A percentile compares a stretch with the other conserved stretches of the same genome.
These are phyloP conservation scores for Russula brevipes DNA, from an alignment of 768 basidiomycete species.

Conservation along the genomic window DNA sequence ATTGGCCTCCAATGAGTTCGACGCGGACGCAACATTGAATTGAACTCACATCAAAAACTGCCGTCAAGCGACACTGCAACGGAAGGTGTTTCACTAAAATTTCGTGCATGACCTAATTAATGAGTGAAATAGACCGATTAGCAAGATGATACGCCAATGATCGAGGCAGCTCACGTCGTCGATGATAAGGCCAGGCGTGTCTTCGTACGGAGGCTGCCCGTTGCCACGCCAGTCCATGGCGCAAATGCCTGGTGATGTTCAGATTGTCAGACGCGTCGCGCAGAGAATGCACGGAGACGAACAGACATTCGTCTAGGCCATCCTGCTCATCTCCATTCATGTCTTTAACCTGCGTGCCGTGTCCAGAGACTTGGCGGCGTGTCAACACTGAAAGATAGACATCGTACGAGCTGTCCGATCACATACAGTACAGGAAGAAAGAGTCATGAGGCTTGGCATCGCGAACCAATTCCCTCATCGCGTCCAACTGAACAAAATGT, in stretches of 20 bases:
- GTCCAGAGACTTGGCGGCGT: conserved; percentile 1
- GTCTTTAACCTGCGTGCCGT: background rate
- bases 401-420: background rate
- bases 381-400: background rate
- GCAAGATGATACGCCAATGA: too few species aligned
- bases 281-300: background rate
- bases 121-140: background rate
- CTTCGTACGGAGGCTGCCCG: too few species aligned
- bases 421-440: conserved; percentile 2
- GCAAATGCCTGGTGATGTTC: background rate
- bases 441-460: background rate
- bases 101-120: background rate
- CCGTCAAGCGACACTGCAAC: conserved; percentile 6
- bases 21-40: background rate
- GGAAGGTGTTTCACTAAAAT: conserved; percentile 8
- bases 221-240: background rate
- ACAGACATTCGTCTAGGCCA: background rate
- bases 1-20: background rate
- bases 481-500: background rate
- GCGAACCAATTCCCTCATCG: background rate
- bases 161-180: background rate
- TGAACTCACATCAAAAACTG: conserved; percentile 3
- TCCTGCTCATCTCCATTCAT: background rate
- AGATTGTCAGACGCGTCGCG: background rate
- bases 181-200: background rate